Percentiles rank a stretch among this genome's conserved stretches.
phyloP scores from a whole-genome alignment of 2,329 filamentous ascomycete genomes.

The Stachybotrys echinatus region DNA sequence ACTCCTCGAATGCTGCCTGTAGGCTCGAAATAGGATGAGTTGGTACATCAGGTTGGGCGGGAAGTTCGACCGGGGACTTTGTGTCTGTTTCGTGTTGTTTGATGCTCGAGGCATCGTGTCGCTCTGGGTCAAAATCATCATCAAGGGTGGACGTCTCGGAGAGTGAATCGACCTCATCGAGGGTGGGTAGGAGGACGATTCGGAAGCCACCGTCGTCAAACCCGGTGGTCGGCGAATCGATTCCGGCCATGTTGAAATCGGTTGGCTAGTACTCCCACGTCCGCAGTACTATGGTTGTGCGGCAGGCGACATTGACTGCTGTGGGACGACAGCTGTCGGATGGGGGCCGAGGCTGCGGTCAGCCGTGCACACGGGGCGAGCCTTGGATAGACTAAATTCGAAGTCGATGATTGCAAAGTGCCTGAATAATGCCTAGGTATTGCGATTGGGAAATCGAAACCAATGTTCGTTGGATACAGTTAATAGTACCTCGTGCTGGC shows the following conservation, averaged over 20 bases:
- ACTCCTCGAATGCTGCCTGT: conserved; percentile 80
- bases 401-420: too few relatives aligned
- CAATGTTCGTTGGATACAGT: neutral
- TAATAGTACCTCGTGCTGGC: neutral
- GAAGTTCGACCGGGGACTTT: conserved; percentile 11
- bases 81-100: conserved; percentile 3
- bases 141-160: neutral
- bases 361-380: neutral
- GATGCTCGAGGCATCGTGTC: conserved; percentile 4
- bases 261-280: neutral
- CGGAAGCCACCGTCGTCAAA: neutral
- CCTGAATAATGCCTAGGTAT: too few relatives aligned
- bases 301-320: neutral
- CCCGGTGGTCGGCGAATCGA: neutral
- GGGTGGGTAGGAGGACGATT: conserved; percentile 1
- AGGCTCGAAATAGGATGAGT: conserved; percentile 68
- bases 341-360: neutral
- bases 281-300: neutral
- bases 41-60: conserved; percentile 18
- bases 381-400: too few relatives aligned
- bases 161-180: neutral
- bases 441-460: neutral
- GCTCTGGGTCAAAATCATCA: neutral
- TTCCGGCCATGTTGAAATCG: neutral
- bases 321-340: neutral